phyloP scores from a whole-genome alignment of 306 rosid genomes.

The Dryas drummondii region DNA sequence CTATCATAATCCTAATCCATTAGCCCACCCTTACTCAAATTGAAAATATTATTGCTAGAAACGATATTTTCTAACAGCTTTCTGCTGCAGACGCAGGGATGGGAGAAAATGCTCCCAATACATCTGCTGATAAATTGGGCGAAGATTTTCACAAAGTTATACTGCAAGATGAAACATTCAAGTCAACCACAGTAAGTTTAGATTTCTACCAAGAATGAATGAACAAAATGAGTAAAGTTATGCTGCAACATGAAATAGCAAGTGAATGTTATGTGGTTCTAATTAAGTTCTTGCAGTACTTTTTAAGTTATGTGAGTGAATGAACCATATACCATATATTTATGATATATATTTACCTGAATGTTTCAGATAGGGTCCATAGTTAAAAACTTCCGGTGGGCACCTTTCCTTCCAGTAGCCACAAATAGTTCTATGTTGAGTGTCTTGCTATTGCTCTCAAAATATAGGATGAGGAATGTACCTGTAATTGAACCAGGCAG shows the following conservation, averaged over 20 bases:
- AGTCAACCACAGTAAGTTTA: slow-evolving; percentile 74
- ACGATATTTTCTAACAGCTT: slow-evolving; percentile 24
- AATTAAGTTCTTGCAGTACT: too few relatives aligned
- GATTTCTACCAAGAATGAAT: background rate
- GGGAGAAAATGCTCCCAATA: slow-evolving; percentile 55
- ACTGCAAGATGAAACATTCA: slow-evolving; percentile 85
- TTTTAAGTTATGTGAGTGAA: background rate
- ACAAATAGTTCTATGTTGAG: slow-evolving; percentile 65
- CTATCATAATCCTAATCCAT: too few relatives aligned
- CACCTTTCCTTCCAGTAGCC: slow-evolving; percentile 78
- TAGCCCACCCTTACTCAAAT: too few relatives aligned
- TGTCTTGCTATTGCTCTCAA: slow-evolving; percentile 79
- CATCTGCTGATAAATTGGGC: slow-evolving; percentile 58
- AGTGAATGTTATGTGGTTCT: too few relatives aligned
- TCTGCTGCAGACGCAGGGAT: slow-evolving; percentile 50
- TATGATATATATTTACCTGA: background rate
- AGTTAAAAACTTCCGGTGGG: slow-evolving; percentile 66
- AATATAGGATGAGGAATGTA: slow-evolving; percentile 82
- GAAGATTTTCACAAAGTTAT: slow-evolving; percentile 66
- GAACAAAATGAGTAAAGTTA: too few relatives aligned
- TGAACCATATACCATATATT: background rate
- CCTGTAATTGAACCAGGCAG: slow-evolving; percentile 75
- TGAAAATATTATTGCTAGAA: too few relatives aligned
- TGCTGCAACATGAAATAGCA: too few relatives aligned
- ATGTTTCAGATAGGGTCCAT: slow-evolving; percentile 63